Conservation (phyloP, 2,329 filamentous ascomycete species). For the Paracamarosporium sp. region DNA sequence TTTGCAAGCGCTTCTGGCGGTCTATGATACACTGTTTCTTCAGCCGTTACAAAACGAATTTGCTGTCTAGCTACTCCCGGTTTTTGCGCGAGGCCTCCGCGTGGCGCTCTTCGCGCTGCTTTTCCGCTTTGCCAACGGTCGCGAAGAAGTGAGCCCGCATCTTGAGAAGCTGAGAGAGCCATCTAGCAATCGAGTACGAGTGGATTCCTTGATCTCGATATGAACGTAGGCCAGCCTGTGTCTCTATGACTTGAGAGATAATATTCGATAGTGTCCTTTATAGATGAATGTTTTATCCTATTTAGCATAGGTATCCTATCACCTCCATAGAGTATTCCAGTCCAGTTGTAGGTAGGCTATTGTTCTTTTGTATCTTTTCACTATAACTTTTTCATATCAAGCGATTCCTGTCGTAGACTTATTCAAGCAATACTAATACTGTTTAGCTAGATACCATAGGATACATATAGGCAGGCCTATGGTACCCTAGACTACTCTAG, state of each 20-base stretch:
- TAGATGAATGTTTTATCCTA: background rate
- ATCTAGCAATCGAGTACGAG: background rate
- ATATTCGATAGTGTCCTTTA: background rate
- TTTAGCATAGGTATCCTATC: background rate
- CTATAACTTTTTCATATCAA: no score
- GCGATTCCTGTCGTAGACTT: no score
- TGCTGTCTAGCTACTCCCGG: background rate
- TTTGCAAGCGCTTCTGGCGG: no score
- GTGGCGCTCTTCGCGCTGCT: background rate
- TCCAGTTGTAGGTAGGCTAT: no score
- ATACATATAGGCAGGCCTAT: no score
- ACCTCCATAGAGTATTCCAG: no score
- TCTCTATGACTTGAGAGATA: background rate
- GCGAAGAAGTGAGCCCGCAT: background rate
- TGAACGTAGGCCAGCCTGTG: background rate
- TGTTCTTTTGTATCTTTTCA: no score
- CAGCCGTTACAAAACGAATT: background rate
- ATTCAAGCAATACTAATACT: no score
- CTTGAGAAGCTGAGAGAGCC: background rate
- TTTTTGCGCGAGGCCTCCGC: background rate
- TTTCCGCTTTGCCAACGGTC: background rate
- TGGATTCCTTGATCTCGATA: background rate
- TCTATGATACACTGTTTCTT: background rate
- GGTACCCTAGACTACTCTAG: no score
- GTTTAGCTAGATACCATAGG: no score